Evolutionary conservation across 73 alveolate genomes (phyloP), one percentile per base, ranked within the genome.

Genomic region (Blepharisma japonicum): DNA sequence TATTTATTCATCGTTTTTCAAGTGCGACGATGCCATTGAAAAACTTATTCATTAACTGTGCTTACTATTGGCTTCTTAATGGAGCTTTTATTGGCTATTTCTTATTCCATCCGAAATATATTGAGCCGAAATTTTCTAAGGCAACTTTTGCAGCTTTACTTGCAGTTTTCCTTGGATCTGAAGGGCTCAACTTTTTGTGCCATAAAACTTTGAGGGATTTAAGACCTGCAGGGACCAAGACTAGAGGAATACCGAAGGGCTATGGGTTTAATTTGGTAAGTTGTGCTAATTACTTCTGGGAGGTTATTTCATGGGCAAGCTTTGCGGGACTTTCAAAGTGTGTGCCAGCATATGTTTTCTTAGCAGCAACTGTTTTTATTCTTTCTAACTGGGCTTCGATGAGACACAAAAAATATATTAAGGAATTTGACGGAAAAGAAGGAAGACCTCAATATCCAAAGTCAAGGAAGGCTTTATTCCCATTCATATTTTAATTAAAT

Each of bases 201-300:
- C 98, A 94, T 85, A 54, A 85, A 45, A 83, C 83, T 46, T 84
- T 94, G 68, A 91, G 89, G 76, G 92, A 94, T 61, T 79, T 94
- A n/a, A 82, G 96, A 81, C 83, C 84, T 39, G 88, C 86, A 47
- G 95, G 96, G n/a, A 77, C 94, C 39, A 92, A 92, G 48, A 92
- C 87, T 68, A 88, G 96, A 81, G 96, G 94, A 25, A 89, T 91
- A 77, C 98, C 98, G 6, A 89, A 79, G 77, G 98, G 96, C 6
- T 96, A 90, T 71, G 99, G 99, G 55, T 96, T 96, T 77, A 96
- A 88, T 53, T 71, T 90, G 6, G 97, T 87, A 53, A 89, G 98
- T 6, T 95, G 98, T 68, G 99, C 99, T 45, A 96, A 96, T 86
- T 96, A 96, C 81, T 91, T 89, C 88, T 96, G 98, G 98, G 99